These are phyloP conservation scores for Cystoderma amianthinum DNA, from an alignment of 768 basidiomycete species.

Conservation along the genomic window DNA sequence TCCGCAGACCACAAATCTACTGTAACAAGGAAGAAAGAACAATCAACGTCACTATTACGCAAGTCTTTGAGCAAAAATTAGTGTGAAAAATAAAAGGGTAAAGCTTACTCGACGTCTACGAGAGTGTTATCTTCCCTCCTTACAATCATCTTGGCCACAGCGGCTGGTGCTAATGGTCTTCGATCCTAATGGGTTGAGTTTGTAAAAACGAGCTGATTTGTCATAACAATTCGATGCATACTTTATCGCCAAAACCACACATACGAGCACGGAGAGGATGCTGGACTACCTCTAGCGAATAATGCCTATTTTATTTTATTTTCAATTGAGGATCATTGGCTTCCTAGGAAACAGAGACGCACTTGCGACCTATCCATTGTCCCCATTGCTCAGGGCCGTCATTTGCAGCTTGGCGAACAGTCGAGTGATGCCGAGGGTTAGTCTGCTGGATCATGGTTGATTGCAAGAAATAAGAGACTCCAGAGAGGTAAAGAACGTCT, in stretches of 20 bases:
- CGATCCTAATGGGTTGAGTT: slow-evolving; percentile 58
- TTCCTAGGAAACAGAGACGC: too few species aligned
- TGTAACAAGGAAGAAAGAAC: slow-evolving; percentile 83
- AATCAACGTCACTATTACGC: slow-evolving; percentile 67
- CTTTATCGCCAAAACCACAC: slow-evolving; percentile 97
- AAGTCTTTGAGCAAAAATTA: too few species aligned
- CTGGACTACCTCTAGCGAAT: slow-evolving; percentile 81
- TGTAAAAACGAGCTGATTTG: slow-evolving; percentile 8
- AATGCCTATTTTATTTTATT: too few species aligned
- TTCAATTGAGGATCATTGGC: slow-evolving; percentile 2
- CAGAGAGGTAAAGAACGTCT: too few species aligned
- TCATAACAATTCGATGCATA: slow-evolving; percentile 21
- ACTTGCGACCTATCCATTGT: slow-evolving; percentile 62
- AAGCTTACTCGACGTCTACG: slow-evolving; percentile 70
- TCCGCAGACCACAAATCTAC: slow-evolving; percentile 92
- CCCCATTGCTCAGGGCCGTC: slow-evolving; percentile 62
- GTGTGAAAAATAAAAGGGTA: not conserved
- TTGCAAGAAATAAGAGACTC: too few species aligned
- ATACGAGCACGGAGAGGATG: slow-evolving; percentile 87
- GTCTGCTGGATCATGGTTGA: slow-evolving; percentile 69
- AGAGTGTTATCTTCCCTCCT: slow-evolving; percentile 57
- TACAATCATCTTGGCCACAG: slow-evolving; percentile 79
- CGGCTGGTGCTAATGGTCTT: slow-evolving; percentile 86
- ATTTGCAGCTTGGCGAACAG: slow-evolving; percentile 18
- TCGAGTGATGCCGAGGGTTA: slow-evolving; percentile 39